These are phyloP conservation scores for Dalbergia oliveri DNA, from an alignment of 306 rosid genomes.

Conservation along the genomic window DNA sequence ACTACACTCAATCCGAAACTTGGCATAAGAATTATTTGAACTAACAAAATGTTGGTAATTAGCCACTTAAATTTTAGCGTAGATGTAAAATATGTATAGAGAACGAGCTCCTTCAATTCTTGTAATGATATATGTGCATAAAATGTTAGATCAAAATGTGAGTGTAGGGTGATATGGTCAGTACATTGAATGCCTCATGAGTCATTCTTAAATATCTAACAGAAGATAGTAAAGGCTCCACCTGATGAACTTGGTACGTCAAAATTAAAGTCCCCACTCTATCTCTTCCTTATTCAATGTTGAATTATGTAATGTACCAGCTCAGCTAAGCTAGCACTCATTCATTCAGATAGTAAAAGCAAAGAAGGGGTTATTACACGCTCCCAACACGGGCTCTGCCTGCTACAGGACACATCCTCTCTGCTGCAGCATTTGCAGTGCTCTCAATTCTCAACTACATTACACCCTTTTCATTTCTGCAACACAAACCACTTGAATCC, in stretches of 20 bases:
- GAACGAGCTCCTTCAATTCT: conserved; percentile 14
- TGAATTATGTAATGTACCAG: background rate
- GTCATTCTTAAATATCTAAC: conserved; percentile 12
- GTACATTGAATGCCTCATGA: conserved; percentile 28
- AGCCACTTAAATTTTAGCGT: too few species aligned
- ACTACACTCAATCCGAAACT: too few species aligned
- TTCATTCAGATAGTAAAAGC: background rate
- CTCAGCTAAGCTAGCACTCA: background rate
- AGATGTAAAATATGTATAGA: too few species aligned
- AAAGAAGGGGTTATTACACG: background rate
- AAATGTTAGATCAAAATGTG: background rate
- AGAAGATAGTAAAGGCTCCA: conserved; percentile 33
- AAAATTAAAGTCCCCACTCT: background rate
- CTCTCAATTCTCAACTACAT: conserved; percentile 22
- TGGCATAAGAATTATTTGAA: too few species aligned
- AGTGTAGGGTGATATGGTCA: background rate
- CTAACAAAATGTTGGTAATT: background rate
- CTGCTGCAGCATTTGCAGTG: conserved; percentile 5
- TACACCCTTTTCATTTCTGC: conserved; percentile 28
- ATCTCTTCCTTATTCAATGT: conserved; percentile 2
- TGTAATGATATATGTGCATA: background rate
- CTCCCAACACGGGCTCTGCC: conserved; percentile 38
- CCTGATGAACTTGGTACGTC: background rate
- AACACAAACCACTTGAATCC: conserved; percentile 37
- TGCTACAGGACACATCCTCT: conserved; percentile 21